Percentiles rank a stretch among this genome's conserved stretches.
These are phyloP conservation scores for Psophocarpus tetragonolobus DNA, from an alignment of 306 rosid species.

Conservation along the genomic window DNA sequence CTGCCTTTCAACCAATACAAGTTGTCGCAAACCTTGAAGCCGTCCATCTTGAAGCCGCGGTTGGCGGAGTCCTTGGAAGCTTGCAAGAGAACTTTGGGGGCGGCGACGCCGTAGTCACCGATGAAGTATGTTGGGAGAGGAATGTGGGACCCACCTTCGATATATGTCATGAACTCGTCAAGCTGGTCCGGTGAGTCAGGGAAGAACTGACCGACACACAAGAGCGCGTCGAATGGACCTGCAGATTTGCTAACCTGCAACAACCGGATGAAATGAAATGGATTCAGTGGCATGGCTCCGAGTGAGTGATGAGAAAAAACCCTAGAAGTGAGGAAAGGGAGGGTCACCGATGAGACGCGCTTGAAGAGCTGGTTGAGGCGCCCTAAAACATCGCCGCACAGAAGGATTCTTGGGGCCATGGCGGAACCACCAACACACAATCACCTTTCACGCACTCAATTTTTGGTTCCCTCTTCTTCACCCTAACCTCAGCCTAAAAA, in stretches of 20 bases:
- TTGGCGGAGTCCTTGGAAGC: slow-evolving; percentile 63
- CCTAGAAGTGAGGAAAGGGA: slow-evolving; percentile 28
- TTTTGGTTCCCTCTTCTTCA: neutral
- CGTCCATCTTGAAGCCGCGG: slow-evolving; percentile 91
- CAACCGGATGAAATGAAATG: slow-evolving; percentile 14
- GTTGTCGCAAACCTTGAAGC: slow-evolving; percentile 70
- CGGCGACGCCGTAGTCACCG: slow-evolving; percentile 92
- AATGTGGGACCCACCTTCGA: slow-evolving; percentile 65
- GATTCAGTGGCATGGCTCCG: neutral
- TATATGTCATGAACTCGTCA: slow-evolving; percentile 56
- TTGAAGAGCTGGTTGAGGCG: slow-evolving; percentile 85
- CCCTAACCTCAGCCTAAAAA: neutral
- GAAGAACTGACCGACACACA: slow-evolving; percentile 94
- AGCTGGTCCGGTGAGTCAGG: slow-evolving; percentile 76
- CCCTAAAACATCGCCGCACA: slow-evolving; percentile 87
- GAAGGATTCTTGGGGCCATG: slow-evolving; percentile 85
- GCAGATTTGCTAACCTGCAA: slow-evolving; percentile 90
- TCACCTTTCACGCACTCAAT: neutral
- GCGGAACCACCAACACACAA: neutral
- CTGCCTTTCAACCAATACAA: slow-evolving; percentile 97
- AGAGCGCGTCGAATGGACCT: slow-evolving; percentile 89
- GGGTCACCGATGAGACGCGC: slow-evolving; percentile 73
- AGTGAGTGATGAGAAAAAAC: neutral
- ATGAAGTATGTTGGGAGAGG: slow-evolving; percentile 88
- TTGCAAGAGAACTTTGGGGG: slow-evolving; percentile 57